Conservation (phyloP, 2,329 filamentous ascomycete species). For the Phialocephala subalpina region DNA sequence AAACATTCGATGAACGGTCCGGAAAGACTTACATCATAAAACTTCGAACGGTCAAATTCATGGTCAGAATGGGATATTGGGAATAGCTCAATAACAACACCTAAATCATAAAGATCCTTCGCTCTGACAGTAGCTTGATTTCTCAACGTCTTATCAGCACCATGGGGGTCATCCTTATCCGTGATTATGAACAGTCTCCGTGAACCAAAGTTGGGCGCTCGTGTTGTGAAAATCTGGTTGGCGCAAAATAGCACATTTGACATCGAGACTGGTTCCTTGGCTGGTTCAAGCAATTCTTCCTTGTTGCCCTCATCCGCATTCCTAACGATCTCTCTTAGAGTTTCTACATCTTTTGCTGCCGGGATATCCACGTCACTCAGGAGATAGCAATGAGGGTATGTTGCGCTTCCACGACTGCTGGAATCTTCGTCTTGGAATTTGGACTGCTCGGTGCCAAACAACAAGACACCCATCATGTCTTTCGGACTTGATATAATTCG, state of each 20-base stretch:
- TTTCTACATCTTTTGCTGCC: conserved; percentile 85
- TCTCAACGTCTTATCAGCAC: conserved; percentile 73
- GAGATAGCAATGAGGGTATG: conserved; percentile 92
- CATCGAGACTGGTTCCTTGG: conserved; percentile 78
- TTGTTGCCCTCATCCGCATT: conserved; percentile 71
- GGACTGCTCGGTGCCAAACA: conserved; percentile 89
- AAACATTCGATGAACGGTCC: background rate
- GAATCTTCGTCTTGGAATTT: conserved; percentile 76
- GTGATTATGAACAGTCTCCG: conserved; percentile 95
- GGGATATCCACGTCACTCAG: conserved; percentile 89
- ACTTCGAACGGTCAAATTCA: conserved; percentile 82
- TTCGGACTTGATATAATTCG: conserved; percentile 96
- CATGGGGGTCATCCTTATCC: conserved; percentile 88
- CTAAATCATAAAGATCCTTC: conserved; percentile 93
- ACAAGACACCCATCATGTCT: conserved; percentile 94
- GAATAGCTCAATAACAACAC: conserved; percentile 91
- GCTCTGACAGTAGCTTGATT: conserved; percentile 85
- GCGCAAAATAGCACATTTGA: conserved; percentile 92
- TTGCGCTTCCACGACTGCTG: conserved; percentile 61
- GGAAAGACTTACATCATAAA: conserved; percentile 81
- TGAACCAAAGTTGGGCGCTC: conserved; percentile 92
- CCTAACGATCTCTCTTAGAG: conserved; percentile 77
- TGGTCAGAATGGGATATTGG: conserved; percentile 78
- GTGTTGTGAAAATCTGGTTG: conserved; percentile 96
- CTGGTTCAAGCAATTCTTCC: conserved; percentile 72